Evolutionary conservation across 805 yeast species (phyloP).

Genomic region (Jamesozyma piceae): DNA sequence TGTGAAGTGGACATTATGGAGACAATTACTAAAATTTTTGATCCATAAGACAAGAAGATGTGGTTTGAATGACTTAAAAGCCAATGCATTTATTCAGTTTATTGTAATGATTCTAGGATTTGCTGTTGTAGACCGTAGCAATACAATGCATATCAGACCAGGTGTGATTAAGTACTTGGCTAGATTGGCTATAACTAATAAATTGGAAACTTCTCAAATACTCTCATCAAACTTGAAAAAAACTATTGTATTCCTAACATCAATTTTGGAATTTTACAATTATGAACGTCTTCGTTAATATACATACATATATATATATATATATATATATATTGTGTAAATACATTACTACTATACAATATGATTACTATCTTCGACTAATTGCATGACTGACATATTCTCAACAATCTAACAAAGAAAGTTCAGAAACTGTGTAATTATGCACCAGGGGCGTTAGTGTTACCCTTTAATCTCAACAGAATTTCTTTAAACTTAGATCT

Average conservation of each 20-base stretch:
- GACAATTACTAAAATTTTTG: constrained; percentile 12
- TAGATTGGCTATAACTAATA: constrained; percentile 7
- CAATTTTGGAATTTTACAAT: constrained; percentile 13
- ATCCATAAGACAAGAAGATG: constrained; percentile 3
- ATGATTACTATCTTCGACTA: no score
- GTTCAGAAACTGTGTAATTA: no score
- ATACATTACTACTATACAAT: no score
- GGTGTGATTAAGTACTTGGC: constrained; percentile 14
- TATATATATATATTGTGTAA: not conserved
- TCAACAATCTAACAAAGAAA: no score
- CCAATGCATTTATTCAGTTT: constrained; percentile 12
- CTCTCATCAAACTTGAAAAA: constrained; percentile 2
- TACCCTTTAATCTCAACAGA: constrained; percentile 56
- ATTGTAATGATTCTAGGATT: constrained; percentile 17
- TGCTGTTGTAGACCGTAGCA: constrained; percentile 13
- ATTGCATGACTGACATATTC: no score
- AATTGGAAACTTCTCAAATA: not conserved
- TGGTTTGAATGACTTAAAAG: not conserved
- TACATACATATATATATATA: constrained; percentile 1
- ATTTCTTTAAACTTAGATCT: constrained; percentile 62
- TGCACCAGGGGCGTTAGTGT: constrained; percentile 68
- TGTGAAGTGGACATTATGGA: constrained; percentile 24
- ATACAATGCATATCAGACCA: constrained; percentile 16
- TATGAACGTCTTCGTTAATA: not conserved
- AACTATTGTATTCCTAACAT: constrained; percentile 7